These are phyloP conservation scores for Rhizopogon roseolus DNA, from an alignment of 768 basidiomycete species.

Conservation along the genomic window DNA sequence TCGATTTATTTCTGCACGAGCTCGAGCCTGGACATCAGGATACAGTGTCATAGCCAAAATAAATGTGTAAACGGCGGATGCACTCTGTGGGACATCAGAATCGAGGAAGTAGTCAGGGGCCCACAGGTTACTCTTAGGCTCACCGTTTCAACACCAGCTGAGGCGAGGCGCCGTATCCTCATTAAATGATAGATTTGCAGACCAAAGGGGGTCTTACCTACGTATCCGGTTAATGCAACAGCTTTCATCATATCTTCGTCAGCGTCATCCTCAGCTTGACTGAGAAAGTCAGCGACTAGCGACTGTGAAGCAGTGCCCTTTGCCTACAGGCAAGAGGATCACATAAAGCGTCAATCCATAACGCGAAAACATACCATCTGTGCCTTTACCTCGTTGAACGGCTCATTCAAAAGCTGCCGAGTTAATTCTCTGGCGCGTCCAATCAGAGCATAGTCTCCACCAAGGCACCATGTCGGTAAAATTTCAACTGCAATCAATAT, in stretches of 20 bases:
- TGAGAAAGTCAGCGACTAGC: not conserved
- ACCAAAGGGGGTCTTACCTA: not conserved
- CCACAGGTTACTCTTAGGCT: not conserved
- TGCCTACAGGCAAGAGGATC: not conserved
- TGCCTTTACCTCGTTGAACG: not conserved
- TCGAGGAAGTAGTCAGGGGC: conserved; percentile 17
- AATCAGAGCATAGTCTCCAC: not conserved
- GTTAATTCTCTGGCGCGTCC: not conserved
- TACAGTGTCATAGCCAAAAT: conserved; percentile 23
- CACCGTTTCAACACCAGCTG: not conserved
- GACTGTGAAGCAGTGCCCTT: not conserved
- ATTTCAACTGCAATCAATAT: not conserved
- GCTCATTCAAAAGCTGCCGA: not conserved
- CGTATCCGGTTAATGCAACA: not conserved
- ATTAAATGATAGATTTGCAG: not conserved
- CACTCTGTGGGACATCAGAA: conserved; percentile 14
- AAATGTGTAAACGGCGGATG: conserved; percentile 21
- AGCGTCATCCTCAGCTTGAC: not conserved
- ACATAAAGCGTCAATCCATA: too few relatives aligned
- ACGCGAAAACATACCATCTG: not conserved
- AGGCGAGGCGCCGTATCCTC: not conserved
- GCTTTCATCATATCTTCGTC: not conserved
- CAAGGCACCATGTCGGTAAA: not conserved
- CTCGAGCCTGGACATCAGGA: conserved; percentile 23
- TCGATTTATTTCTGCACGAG: conserved; percentile 20